Evolutionary conservation across 2,329 filamentous ascomycete species (phyloP).

Genomic region (Paecilomyces variotii): DNA sequence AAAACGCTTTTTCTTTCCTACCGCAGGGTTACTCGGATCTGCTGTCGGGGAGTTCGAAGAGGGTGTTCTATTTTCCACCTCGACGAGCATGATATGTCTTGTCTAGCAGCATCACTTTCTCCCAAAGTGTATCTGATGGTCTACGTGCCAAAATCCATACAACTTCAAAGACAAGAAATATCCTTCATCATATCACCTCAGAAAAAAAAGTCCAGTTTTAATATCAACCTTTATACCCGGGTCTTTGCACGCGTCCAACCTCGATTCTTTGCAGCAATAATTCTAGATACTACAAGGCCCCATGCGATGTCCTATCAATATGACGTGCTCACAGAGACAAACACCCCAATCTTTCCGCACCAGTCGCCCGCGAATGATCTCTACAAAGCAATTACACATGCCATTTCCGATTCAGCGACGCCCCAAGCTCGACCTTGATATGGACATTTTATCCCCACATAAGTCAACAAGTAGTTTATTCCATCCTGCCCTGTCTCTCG

Average conservation of each 20-base stretch:
- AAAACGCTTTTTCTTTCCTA: conserved; percentile 21
- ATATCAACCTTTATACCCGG: background rate
- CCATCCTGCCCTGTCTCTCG: no score
- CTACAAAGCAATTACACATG: background rate
- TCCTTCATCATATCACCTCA: background rate
- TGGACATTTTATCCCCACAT: no score
- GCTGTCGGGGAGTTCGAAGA: conserved; percentile 17
- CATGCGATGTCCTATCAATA: background rate
- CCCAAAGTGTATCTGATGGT: conserved; percentile 27
- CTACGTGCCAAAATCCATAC: conserved; percentile 27
- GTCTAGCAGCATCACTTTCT: conserved; percentile 21
- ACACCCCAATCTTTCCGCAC: background rate
- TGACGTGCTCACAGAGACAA: background rate
- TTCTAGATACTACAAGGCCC: background rate
- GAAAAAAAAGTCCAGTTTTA: background rate
- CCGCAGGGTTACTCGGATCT: conserved; percentile 20
- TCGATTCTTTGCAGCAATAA: background rate
- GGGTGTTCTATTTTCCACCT: conserved; percentile 14
- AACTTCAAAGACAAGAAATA: conserved; percentile 11
- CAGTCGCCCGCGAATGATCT: background rate
- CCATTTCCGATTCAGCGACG: no score
- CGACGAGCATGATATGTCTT: conserved; percentile 20
- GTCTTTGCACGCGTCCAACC: background rate
- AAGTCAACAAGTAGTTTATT: no score
- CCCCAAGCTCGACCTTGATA: no score